Base-by-base conservation (phyloP, 495 filamentous ascomycete genomes). In the Neurospora tetrasperma region DNA sequence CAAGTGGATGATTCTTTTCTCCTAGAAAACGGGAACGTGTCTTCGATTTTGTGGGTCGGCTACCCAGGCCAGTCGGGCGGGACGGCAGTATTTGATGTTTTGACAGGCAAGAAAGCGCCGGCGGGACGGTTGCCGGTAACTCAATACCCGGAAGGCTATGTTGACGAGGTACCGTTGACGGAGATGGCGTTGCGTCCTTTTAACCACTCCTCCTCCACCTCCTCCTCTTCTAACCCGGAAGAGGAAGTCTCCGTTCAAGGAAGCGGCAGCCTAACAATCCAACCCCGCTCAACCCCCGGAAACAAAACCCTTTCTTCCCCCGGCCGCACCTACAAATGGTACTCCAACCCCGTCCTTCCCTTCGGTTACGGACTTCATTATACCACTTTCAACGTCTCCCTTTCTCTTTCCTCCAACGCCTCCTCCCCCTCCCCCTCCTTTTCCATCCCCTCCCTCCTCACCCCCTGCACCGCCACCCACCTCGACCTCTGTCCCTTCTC, bases 91-190 rank as follows among this genome's bases (percentile, higher is more conserved):
- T 78, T 84, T 2, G 82, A 87, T 69, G 75, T 89, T 1, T 23
- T 89, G 11, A 86, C 83, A 27, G 88, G 88, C 11, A 80, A 78
- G 6, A 80, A 78, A 10, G 84, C 85, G 27, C 87, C 87, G 0
- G 87, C 86, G 23, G 89, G 85, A 35, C 85, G 89, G 27, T 79
- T 90, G 2, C 88, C 88, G 0, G 89, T 89, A 39, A 90, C 87
- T 9, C 81, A 84, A 73, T 84, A 84, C 62, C 82, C 83, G 6
- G 73, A 72, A 0, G 76, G 76, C 35, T 84, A 84, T 71, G 78
- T 79, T 23, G 75, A 80, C 44, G 75, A 81, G 62, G 78, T 83
- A 7, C 74, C 73, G 18, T 80, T 83, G 77, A 81, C 81, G 7
- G 74, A 83, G 20, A 85, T 85, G 82, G 76, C 75, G 27, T 75